phyloP scores from a whole-genome alignment of 345 rosid species.

The Hirschfeldia incana region DNA sequence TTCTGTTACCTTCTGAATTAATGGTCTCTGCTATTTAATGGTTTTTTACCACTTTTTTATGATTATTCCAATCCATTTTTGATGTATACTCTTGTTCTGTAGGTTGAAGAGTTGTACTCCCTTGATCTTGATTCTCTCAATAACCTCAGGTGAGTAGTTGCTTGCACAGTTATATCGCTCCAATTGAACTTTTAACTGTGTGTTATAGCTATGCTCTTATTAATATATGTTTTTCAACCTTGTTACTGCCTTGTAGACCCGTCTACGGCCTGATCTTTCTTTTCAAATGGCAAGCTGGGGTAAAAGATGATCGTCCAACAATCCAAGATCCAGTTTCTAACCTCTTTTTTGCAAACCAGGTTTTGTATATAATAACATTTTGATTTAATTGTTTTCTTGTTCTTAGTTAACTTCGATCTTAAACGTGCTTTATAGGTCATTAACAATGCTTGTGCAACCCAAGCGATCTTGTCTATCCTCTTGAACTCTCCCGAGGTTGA shows the following conservation, averaged over 20 bases:
- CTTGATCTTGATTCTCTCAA: conserved; percentile 86
- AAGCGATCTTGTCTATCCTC: conserved; percentile 90
- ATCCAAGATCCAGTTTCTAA: conserved; percentile 76
- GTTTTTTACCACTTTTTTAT: background rate
- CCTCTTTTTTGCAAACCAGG: conserved; percentile 95
- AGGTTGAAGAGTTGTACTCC: conserved; percentile 97
- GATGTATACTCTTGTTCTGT: conserved; percentile 6
- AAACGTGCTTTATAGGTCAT: conserved; percentile 55
- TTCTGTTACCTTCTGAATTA: background rate
- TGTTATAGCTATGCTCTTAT: background rate
- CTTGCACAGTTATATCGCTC: conserved; percentile 1
- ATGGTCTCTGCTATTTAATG: background rate
- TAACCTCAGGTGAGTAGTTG: conserved; percentile 79
- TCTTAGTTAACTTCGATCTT: too few species aligned
- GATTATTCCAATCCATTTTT: background rate
- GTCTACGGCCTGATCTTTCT: conserved; percentile 93
- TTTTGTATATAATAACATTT: conserved; percentile 26
- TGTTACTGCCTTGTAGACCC: conserved; percentile 57
- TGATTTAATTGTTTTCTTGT: too few species aligned
- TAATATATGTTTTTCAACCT: conserved; percentile 14
- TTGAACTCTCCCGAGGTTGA: conserved; percentile 87
- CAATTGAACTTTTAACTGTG: background rate
- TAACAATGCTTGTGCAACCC: conserved; percentile 98
- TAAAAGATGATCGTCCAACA: conserved; percentile 85
- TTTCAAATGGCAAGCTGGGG: conserved; percentile 95